Percentiles rank a stretch among this genome's conserved stretches.
Conservation (phyloP, 1,139 yeast species). For the Sugiyamaella neomexicana region DNA sequence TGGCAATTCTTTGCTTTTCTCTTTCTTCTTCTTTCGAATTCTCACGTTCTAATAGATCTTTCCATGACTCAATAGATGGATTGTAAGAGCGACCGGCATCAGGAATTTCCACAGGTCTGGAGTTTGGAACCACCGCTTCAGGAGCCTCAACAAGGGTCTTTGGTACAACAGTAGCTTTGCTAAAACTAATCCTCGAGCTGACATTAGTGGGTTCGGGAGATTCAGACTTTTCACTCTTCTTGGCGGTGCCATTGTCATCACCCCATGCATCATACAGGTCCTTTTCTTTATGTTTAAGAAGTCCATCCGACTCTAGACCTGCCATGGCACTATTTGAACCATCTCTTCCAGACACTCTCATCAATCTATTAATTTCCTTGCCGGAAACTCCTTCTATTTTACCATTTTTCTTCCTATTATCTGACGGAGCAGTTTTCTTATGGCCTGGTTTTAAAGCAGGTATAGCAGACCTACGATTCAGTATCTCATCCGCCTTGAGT, state of each 20-base stretch:
- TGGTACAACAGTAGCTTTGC: slow-evolving; percentile 28
- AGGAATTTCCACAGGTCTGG: slow-evolving; percentile 53
- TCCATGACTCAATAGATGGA: slow-evolving; percentile 87
- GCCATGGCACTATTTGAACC: slow-evolving; percentile 54
- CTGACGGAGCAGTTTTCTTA: slow-evolving; percentile 42
- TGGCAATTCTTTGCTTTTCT: slow-evolving; percentile 61
- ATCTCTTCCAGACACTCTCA: slow-evolving; percentile 77
- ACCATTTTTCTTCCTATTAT: slow-evolving; percentile 41
- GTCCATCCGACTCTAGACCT: slow-evolving; percentile 61
- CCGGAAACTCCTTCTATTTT: slow-evolving; percentile 65
- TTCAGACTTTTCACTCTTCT: background rate
- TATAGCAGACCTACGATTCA: slow-evolving; percentile 75
- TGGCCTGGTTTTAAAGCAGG: slow-evolving; percentile 56
- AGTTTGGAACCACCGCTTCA: slow-evolving; percentile 43
- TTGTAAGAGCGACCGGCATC: slow-evolving; percentile 92
- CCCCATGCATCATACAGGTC: slow-evolving; percentile 70
- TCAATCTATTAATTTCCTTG: slow-evolving; percentile 64
- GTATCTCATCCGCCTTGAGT: slow-evolving; percentile 68
- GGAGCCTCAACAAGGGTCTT: slow-evolving; percentile 59
- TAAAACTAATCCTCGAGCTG: slow-evolving; percentile 4
- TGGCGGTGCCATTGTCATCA: slow-evolving; percentile 33
- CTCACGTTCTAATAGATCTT: slow-evolving; percentile 64
- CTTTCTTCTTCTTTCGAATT: slow-evolving; percentile 62
- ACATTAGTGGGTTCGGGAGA: background rate
- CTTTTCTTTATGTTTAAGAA: slow-evolving; percentile 43